Conservation (phyloP, 805 yeast genomes). For the Candida lessepsii region DNA sequence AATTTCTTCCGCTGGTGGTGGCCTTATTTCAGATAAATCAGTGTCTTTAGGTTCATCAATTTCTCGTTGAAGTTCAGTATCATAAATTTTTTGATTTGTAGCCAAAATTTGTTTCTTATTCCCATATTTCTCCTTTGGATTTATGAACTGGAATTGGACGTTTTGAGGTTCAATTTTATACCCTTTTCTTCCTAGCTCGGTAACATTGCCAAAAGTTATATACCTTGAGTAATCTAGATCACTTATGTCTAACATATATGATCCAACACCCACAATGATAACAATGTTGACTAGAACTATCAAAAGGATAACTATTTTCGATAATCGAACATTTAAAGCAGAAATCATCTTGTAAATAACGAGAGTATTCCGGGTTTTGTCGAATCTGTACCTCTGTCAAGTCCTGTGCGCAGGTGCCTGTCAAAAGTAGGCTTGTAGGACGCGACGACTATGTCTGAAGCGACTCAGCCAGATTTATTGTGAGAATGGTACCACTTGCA, state of each 20-base stretch:
- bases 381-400: too few species aligned
- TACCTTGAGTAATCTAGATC: constrained; percentile 9
- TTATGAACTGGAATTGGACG: constrained; percentile 35
- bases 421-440: too few species aligned
- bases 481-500: background rate
- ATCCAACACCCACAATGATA: constrained; percentile 11
- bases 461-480: too few species aligned
- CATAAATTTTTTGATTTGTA: constrained; percentile 38
- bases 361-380: background rate
- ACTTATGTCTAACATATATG: constrained; percentile 10
- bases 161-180: constrained; percentile 20
- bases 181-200: constrained; percentile 6
- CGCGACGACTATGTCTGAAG: too few species aligned
- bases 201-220: background rate
- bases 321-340: constrained; percentile 17
- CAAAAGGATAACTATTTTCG: constrained; percentile 12
- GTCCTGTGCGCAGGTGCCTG: too few species aligned
- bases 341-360: constrained; percentile 18
- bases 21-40: constrained; percentile 28
- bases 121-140: constrained; percentile 27
- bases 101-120: constrained; percentile 32
- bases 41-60: constrained; percentile 50
- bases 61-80: constrained; percentile 30
- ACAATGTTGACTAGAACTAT: constrained; percentile 15
- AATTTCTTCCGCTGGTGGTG: constrained; percentile 22